Percentiles rank a stretch among this genome's conserved stretches.
Evolutionary conservation across 2,329 filamentous ascomycete genomes (phyloP).

Genomic region (Botrytis galanthina): DNA sequence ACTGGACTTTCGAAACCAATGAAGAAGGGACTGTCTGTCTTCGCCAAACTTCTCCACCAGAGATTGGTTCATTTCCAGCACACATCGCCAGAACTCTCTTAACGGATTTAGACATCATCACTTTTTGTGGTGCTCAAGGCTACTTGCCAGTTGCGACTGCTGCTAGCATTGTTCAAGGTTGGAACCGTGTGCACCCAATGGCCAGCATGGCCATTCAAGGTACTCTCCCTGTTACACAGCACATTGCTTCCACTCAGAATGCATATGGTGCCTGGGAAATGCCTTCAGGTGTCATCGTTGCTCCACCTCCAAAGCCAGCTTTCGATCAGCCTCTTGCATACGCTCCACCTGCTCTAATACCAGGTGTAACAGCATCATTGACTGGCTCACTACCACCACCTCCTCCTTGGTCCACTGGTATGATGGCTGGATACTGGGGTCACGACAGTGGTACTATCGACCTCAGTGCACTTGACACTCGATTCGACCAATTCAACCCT

Average conservation of each 20-base stretch:
- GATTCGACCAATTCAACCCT: not conserved
- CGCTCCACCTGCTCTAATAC: not conserved
- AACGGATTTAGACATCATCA: conserved; percentile 30
- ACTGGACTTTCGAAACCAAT: conserved; percentile 25
- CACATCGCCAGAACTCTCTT: conserved; percentile 27
- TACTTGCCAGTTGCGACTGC: conserved; percentile 10
- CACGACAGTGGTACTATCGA: not conserved
- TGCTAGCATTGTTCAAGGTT: conserved; percentile 4
- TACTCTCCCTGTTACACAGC: conserved; percentile 1
- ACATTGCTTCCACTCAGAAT: conserved; percentile 13
- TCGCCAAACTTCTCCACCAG: conserved; percentile 24
- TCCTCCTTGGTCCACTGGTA: conserved; percentile 8
- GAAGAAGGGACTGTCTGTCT: conserved; percentile 22
- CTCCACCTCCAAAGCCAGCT: not conserved
- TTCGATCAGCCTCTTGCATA: not conserved
- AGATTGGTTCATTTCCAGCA: conserved; percentile 23
- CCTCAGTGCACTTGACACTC: not conserved
- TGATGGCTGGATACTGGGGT: conserved; percentile 17
- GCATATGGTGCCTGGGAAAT: conserved; percentile 14
- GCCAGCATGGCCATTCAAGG: conserved; percentile 1
- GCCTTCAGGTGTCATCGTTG: not conserved
- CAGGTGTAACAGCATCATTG: not conserved
- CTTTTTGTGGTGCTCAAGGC: conserved; percentile 23
- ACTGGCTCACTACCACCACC: not conserved
- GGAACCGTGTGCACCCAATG: not conserved